These are phyloP conservation scores for Pseudomonodictys pantanalensis DNA, from an alignment of 495 filamentous ascomycete genomes.

Conservation along the genomic window DNA sequence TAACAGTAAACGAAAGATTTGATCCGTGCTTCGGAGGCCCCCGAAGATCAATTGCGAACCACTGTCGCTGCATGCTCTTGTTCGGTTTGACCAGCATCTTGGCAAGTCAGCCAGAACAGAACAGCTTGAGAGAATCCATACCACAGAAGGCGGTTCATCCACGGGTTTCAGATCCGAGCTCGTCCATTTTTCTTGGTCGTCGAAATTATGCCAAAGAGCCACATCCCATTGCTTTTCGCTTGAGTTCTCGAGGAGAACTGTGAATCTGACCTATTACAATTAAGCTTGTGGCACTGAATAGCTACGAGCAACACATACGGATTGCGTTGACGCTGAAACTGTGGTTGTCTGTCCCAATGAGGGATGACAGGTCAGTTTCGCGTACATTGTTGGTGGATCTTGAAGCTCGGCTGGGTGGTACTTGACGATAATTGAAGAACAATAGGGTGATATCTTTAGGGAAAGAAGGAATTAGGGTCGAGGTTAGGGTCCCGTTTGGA, in stretches of 20 bases:
- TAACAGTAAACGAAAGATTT: constrained; percentile 67
- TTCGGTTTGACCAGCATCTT: constrained; percentile 12
- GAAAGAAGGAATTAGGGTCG: too few relatives aligned
- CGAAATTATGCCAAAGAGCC: constrained; percentile 71
- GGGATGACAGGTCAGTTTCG: constrained; percentile 57
- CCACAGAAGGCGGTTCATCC: constrained; percentile 41
- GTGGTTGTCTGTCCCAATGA: constrained; percentile 69
- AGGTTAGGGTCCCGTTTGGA: too few relatives aligned
- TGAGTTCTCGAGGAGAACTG: constrained; percentile 66
- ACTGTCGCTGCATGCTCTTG: constrained; percentile 32
- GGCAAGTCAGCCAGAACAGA: not conserved
- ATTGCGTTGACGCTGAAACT: constrained; percentile 33
- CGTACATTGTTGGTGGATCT: constrained; percentile 43
- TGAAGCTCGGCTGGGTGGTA: not conserved
- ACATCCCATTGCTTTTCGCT: constrained; percentile 65
- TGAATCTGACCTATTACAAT: constrained; percentile 53
- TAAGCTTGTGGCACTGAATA: not conserved
- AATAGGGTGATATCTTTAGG: too few relatives aligned
- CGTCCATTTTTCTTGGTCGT: constrained; percentile 46
- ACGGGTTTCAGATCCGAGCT: constrained; percentile 48
- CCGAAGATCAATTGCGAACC: constrained; percentile 42
- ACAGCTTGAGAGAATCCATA: constrained; percentile 8
- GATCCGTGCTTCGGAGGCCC: constrained; percentile 37
- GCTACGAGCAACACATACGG: constrained; percentile 1
- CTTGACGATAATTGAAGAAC: not conserved